phyloP scores from a whole-genome alignment of 257 asterid species.

The Misopates orontium region DNA sequence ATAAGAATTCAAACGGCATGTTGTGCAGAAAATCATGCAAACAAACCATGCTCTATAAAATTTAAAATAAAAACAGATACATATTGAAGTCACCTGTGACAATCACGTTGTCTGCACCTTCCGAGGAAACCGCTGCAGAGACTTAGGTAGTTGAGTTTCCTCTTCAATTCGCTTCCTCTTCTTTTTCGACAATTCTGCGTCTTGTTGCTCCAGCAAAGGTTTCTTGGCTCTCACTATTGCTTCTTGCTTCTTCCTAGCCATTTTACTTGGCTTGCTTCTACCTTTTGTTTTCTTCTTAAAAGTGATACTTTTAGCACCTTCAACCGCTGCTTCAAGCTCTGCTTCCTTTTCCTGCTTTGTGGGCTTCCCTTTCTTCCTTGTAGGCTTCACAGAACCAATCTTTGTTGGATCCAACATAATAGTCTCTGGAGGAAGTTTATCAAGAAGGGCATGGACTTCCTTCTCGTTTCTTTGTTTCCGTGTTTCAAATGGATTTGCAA shows the following conservation, averaged over 20 bases:
- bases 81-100: neutral
- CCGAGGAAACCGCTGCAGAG: constrained; percentile 64
- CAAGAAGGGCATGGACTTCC: constrained; percentile 84
- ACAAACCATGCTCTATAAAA: no score
- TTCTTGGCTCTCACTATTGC: constrained; percentile 66
- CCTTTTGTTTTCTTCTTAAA: constrained; percentile 89
- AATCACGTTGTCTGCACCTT: constrained; percentile 43
- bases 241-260: constrained; percentile 73
- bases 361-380: constrained; percentile 51
- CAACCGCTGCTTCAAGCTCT: constrained; percentile 67
- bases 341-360: constrained; percentile 57
- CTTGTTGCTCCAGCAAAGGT: constrained; percentile 49
- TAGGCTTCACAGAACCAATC: constrained; percentile 73
- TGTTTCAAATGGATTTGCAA: constrained; percentile 88
- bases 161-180: constrained; percentile 60
- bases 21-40: no score
- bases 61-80: no score
- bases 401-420: constrained; percentile 91
- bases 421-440: constrained; percentile 93
- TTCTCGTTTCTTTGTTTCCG: constrained; percentile 80
- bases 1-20: no score
- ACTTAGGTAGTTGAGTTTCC: constrained; percentile 55
- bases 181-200: constrained; percentile 31
- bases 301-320: constrained; percentile 47
- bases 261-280: constrained; percentile 78